Base-by-base conservation (phyloP, 805 yeast genomes). In the Ogataea haglerorum region DNA sequence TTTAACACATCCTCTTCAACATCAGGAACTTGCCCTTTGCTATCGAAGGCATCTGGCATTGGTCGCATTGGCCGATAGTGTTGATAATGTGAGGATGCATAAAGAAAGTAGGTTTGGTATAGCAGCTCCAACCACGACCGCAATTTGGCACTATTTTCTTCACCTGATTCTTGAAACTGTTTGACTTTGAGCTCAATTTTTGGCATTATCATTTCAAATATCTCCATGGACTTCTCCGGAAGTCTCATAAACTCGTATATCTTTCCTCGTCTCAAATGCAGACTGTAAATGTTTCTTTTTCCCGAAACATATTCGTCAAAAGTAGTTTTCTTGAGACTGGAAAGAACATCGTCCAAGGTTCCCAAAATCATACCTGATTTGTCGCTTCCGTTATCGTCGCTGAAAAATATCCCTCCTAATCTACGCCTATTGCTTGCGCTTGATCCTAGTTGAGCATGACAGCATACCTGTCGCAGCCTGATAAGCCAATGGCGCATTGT, bases 61-160 rank as follows among this genome's bases (percentile, higher is more conserved):
- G 56, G 56, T 15, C 55, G 51, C 53, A 62, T 60, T 6, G 69
- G 72, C 10, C 64, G 55, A 31, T 69, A 67, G 24, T 69, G 56
- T 51, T 83, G 90, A 48, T 72, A 85, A 53, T 83, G 76, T 0
- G 85, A 76, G 2, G 89, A 78, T 0, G 87, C 97, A 18, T 85
- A 66, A 46, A 88, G 76, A 55, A 90, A 91, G 54, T 77, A 83
- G 31, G 82, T 72, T 37, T 90, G 80, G 57, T 93, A 97, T 12
- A 86, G 62, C 9, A 78, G 53, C 36, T 86, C 83, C 23, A 72
- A 49, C 78, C 80, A 73, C 10, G 65, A 54, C 46, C 85, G 62
- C 9, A 73, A 52, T 37, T 72, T 64, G 1, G 38, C 27, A 12
- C 26, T 30, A 23, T 36, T 43, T 5, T 53, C 52, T 4, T 48